These are phyloP conservation scores for Monosporascus sp. DNA, from an alignment of 2,329 filamentous ascomycete species.

Conservation along the genomic window DNA sequence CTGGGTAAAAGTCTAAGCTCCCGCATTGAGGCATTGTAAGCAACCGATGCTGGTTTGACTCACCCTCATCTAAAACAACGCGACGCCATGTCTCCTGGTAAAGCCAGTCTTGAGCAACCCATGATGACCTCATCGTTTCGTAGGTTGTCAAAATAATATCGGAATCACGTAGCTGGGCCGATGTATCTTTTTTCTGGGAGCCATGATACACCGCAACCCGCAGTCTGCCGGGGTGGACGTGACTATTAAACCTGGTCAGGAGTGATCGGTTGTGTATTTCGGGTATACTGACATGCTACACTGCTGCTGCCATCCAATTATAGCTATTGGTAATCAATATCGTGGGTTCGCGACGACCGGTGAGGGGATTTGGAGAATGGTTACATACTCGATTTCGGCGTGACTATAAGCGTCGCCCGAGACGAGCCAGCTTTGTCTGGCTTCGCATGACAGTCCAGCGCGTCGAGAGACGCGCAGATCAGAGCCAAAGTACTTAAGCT, in stretches of 20 bases:
- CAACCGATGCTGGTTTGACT: neutral
- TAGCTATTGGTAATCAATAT: constrained; percentile 6
- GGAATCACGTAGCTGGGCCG: constrained; percentile 5
- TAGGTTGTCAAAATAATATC: constrained; percentile 26
- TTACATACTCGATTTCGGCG: neutral
- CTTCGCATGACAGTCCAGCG: neutral
- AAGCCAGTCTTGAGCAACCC: neutral
- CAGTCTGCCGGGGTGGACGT: neutral
- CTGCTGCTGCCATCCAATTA: constrained; percentile 19
- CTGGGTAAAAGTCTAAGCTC: constrained; percentile 10
- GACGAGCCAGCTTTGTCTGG: neutral
- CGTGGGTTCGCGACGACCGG: no score
- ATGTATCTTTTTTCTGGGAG: constrained; percentile 2
- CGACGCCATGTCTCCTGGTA: constrained; percentile 20
- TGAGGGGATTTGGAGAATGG: neutral
- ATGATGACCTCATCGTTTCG: constrained; percentile 22
- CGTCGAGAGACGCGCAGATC: constrained; percentile 20
- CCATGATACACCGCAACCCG: constrained; percentile 7
- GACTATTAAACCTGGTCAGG: neutral
- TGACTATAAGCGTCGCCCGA: neutral
- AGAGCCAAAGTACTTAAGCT: constrained; percentile 24
- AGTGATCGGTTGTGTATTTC: neutral
- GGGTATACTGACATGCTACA: constrained; percentile 13
- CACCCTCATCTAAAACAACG: constrained; percentile 33
- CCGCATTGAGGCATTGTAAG: neutral